Conservation (phyloP, 441 rosid genomes). For the Gossypium laxum region DNA sequence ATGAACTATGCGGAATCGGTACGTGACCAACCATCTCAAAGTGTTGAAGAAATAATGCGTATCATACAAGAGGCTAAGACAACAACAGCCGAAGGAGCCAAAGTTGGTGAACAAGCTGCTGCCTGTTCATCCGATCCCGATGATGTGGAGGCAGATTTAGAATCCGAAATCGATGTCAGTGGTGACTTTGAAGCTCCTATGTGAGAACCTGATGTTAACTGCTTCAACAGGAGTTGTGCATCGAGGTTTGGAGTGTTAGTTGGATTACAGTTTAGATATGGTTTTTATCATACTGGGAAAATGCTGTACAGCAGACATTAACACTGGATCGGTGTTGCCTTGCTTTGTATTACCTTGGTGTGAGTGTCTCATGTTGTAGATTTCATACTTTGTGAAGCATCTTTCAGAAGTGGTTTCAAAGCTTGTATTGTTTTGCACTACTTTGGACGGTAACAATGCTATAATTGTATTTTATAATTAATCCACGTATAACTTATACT, state of each 20-base stretch:
- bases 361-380: background rate
- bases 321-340: background rate
- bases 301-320: constrained; percentile 8
- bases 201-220: constrained; percentile 10
- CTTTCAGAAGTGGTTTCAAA: background rate
- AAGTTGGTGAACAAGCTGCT: constrained; percentile 21
- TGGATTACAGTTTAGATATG: background rate
- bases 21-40: constrained; percentile 36
- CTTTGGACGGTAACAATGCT: background rate
- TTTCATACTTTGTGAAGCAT: background rate
- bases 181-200: constrained; percentile 21
- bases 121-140: constrained; percentile 27
- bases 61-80: constrained; percentile 47
- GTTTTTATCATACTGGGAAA: background rate
- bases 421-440: background rate
- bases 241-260: background rate
- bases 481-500: background rate
- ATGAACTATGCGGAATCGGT: constrained; percentile 25
- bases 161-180: constrained; percentile 37
- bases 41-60: constrained; percentile 43
- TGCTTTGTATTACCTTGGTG: background rate
- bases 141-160: constrained; percentile 37
- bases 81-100: constrained; percentile 24
- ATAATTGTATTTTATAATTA: background rate
- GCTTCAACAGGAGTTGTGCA: background rate